Conservation (phyloP, 495 filamentous ascomycete species). For the Friedmanniomyces simplex region DNA sequence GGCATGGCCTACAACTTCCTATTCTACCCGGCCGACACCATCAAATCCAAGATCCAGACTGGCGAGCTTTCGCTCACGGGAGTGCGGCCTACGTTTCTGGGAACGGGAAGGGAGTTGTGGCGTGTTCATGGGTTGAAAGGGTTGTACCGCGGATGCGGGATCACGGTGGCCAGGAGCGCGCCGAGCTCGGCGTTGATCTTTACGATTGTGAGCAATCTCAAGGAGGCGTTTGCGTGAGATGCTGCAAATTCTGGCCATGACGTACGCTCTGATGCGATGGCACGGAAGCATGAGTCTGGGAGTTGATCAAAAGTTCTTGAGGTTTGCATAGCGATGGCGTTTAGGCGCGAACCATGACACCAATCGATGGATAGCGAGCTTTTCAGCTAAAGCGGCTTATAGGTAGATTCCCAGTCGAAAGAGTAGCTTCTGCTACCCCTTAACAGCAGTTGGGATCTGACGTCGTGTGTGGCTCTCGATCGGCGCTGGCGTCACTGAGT, state of each 20-base stretch:
- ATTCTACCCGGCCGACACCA: slow-evolving; percentile 93
- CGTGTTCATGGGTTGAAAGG: slow-evolving; percentile 67
- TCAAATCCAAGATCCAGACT: slow-evolving; percentile 95
- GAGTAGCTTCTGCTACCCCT: no score
- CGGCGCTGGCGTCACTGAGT: no score
- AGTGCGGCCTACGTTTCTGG: slow-evolving; percentile 51
- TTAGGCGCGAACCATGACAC: no score
- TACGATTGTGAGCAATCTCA: slow-evolving; percentile 61
- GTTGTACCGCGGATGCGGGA: slow-evolving; percentile 88
- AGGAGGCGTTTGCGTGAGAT: slow-evolving; percentile 8
- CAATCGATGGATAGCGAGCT: no score
- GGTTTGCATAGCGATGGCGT: neutral
- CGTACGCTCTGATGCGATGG: no score
- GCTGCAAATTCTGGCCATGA: neutral
- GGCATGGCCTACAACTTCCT: slow-evolving; percentile 93
- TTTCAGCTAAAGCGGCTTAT: no score
- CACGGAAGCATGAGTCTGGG: neutral
- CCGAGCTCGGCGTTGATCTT: slow-evolving; percentile 98
- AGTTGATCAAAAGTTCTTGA: neutral
- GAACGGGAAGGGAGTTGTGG: slow-evolving; percentile 62
- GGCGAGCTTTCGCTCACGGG: slow-evolving; percentile 47
- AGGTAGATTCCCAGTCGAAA: no score
- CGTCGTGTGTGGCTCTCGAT: no score
- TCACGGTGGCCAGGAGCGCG: slow-evolving; percentile 75
- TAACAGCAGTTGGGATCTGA: no score